A percentile compares a stretch with the other conserved stretches of the same genome.
These are phyloP conservation scores for Plasmodium relictum DNA, from an alignment of 169 alveolate genomes.

Conservation along the genomic window DNA sequence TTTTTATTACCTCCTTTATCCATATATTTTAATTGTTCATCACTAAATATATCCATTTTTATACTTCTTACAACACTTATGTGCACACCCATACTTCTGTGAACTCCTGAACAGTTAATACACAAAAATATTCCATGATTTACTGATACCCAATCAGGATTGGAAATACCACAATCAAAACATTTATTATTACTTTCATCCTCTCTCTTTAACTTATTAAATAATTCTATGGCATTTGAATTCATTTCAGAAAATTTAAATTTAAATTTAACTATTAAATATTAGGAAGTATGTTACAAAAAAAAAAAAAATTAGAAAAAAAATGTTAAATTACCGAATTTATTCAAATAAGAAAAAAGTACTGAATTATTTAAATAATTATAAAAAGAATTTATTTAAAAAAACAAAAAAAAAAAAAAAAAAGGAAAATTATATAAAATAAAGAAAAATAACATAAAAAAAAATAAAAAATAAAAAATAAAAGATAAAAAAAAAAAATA, in stretches of 20 bases:
- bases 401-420: neutral
- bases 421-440: neutral
- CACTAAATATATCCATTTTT: conserved; percentile 96
- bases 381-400: neutral
- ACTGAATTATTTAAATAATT: too few species aligned
- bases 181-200: conserved; percentile 80
- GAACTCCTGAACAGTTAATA: conserved; percentile 94
- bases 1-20: conserved; percentile 87
- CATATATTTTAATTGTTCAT: conserved; percentile 89
- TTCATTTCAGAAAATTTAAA: conserved; percentile 17
- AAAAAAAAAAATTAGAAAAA: too few species aligned
- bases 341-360: too few species aligned
- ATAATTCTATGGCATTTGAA: conserved; percentile 66
- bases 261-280: too few species aligned
- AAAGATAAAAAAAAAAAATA: neutral
- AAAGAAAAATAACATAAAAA: too few species aligned
- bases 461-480: neutral
- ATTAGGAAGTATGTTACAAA: too few species aligned
- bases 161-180: conserved; percentile 88
- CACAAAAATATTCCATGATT: conserved; percentile 96
- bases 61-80: conserved; percentile 94
- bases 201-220: conserved; percentile 62
- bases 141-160: conserved; percentile 97
- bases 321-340: too few species aligned
- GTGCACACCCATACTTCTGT: conserved; percentile 93